Base-by-base conservation (phyloP, 2,329 filamentous ascomycete species). In the Colletotrichum viniferum region DNA sequence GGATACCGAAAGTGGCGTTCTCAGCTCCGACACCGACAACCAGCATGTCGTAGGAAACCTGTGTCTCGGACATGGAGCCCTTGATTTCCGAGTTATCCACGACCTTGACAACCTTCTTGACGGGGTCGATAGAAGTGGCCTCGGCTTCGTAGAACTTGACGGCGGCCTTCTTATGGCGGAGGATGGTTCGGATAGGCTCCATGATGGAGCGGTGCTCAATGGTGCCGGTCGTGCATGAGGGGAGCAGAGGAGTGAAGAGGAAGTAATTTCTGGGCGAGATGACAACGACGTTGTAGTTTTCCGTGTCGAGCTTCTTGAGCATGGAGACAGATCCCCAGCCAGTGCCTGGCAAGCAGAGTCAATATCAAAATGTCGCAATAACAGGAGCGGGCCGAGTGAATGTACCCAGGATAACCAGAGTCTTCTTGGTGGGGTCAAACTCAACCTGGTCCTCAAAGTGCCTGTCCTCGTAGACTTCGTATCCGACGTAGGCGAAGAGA, bases 181-280 rank as follows among this genome's bases (percentile, higher is more conserved):
- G 91, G 85, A 99, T 98, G 84, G 97, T 95, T 83, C 97, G 95
- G 81, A 99, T 94, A 73, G 97, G 97, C 89, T 99, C 97, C 97
- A 99, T 99, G 87, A 99, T 99, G 83, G 96, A 98, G 84, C 97
- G 95, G 89, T 98, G 97, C 90, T 99, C 97, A 85, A 99, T 97
- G 81, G 95, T 94, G 81, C 97, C 97, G 79, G 96, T 98, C 68
- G 97, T 98, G 88, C 97, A 99, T 83, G 96, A 98, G 78, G 97
- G 97, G 77, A 99, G 92, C 75, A 99, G 92, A 76, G 97, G 97
- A 34, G 97, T 99, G 91, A 99, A 99, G 80, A 99, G 94, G 93
- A 99, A 99, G 92, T 98, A 99, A 89, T 99, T 99, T 84, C 97
- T 95, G 70, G 97, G 97, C 65, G 97, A 98, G 85, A 99, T 95